Evolutionary conservation across 164 flowering plant species (phyloP).

Genomic region (Magnolia kwangsiensis): DNA sequence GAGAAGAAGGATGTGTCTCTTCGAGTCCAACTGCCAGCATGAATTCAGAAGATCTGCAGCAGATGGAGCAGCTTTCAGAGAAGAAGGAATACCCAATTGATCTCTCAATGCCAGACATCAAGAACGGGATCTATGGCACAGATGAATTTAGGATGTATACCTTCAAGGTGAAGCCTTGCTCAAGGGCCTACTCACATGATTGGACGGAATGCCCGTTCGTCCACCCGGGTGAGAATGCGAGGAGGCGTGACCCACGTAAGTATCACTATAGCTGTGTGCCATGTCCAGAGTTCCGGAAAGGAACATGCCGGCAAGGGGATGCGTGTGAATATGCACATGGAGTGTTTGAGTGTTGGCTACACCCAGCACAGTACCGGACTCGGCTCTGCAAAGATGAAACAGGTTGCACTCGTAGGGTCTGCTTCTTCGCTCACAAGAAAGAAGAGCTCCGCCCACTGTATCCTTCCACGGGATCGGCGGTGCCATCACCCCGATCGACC

Average conservation of each 20-base stretch:
- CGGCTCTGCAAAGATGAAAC: conserved; percentile 63
- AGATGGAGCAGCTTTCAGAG: not conserved
- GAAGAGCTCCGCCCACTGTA: conserved; percentile 64
- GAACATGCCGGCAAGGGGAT: conserved; percentile 57
- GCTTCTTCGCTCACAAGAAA: conserved; percentile 58
- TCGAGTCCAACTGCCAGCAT: conserved; percentile 32
- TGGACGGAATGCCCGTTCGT: conserved; percentile 81
- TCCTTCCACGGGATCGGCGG: conserved; percentile 51
- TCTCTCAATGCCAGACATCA: conserved; percentile 60
- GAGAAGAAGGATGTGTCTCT: conserved; percentile 12
- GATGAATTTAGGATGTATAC: conserved; percentile 70
- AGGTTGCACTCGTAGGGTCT: conserved; percentile 43
- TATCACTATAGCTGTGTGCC: conserved; percentile 68
- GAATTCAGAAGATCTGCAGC: conserved; percentile 23
- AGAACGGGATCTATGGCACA: conserved; percentile 51
- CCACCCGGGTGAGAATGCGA: conserved; percentile 70
- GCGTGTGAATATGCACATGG: conserved; percentile 71
- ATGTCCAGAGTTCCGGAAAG: conserved; percentile 63
- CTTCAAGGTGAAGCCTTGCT: conserved; percentile 61
- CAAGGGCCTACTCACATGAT: conserved; percentile 66
- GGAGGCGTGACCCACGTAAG: conserved; percentile 61
- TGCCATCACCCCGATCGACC: conserved; percentile 47
- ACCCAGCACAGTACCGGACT: conserved; percentile 65
- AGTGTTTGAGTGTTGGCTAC: conserved; percentile 71
- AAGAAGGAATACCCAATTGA: conserved; percentile 47